phyloP scores from a whole-genome alignment of 768 basidiomycete species.

The Coprinopsis strossmayeri region DNA sequence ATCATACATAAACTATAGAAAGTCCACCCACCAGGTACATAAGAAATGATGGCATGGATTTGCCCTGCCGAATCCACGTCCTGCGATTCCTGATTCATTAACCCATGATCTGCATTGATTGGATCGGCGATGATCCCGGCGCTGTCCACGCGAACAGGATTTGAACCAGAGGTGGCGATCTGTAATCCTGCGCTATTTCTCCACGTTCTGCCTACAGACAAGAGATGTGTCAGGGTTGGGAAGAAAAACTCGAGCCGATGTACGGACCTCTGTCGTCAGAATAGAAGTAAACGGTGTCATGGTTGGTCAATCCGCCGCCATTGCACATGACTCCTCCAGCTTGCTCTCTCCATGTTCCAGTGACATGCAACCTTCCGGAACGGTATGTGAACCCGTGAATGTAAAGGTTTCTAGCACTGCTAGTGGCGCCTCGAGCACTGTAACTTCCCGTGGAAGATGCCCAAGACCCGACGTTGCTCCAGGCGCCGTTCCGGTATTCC shows the following conservation, averaged over 20 bases:
- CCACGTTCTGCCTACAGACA: conserved; percentile 34
- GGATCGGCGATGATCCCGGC: conserved; percentile 37
- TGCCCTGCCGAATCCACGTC: conserved; percentile 37
- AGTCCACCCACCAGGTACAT: conserved; percentile 36
- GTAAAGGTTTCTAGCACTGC: conserved; percentile 37
- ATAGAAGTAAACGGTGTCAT: conserved; percentile 41
- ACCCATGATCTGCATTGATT: conserved; percentile 38
- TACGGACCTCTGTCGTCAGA: conserved; percentile 37
- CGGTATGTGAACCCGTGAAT: conserved; percentile 43
- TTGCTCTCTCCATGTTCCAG: conserved; percentile 44
- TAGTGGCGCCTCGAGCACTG: conserved; percentile 32
- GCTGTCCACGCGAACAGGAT: conserved; percentile 36
- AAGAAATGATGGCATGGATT: conserved; percentile 42
- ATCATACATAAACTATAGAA: background rate
- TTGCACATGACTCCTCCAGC: conserved; percentile 35
- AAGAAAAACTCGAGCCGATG: background rate
- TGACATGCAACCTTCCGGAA: conserved; percentile 29
- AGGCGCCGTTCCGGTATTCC: conserved; percentile 33
- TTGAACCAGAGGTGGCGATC: conserved; percentile 34
- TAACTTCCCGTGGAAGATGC: conserved; percentile 37
- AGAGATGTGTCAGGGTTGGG: too few species aligned
- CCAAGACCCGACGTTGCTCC: conserved; percentile 42
- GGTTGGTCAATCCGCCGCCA: conserved; percentile 38
- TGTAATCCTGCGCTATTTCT: conserved; percentile 32
- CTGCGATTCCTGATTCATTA: conserved; percentile 50